Conservation (phyloP, 106 monocot genomes). For the Acanthochlamys bracteata region DNA sequence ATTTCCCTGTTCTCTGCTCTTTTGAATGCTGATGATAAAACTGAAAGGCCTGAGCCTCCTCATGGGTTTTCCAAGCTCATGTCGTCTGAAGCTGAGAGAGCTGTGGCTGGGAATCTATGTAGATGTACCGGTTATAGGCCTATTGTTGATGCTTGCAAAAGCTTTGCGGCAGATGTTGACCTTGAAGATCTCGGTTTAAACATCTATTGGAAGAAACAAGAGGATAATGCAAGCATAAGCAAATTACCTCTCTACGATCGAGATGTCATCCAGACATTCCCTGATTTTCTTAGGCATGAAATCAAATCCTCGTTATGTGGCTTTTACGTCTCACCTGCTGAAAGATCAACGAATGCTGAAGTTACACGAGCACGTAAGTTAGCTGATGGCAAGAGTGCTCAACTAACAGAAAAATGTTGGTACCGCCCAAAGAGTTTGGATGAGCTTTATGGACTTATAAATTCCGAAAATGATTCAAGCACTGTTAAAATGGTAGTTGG, state of each 20-base stretch:
- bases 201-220: constrained; percentile 56
- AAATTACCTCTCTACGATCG: constrained; percentile 34
- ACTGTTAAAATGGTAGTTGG: constrained; percentile 51
- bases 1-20: constrained; percentile 75
- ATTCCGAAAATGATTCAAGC: constrained; percentile 6
- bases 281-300: constrained; percentile 61
- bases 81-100: constrained; percentile 43
- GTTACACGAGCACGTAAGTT: background rate
- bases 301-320: constrained; percentile 18
- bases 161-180: constrained; percentile 77
- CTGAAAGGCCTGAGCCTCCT: constrained; percentile 28
- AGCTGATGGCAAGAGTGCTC: background rate
- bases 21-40: constrained; percentile 48
- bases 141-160: constrained; percentile 73
- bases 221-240: constrained; percentile 6
- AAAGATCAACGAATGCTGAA: background rate
- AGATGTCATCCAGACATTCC: constrained; percentile 39
- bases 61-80: constrained; percentile 67
- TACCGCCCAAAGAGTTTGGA: constrained; percentile 30
- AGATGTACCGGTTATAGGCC: constrained; percentile 77
- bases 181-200: constrained; percentile 85
- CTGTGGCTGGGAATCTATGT: constrained; percentile 59
- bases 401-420: constrained; percentile 21
- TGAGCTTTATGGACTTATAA: constrained; percentile 29
- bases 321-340: background rate